Evolutionary conservation across 225 moss, liverwort and hornwort genomes (phyloP).

Genomic region (Marchantia paleacea): DNA sequence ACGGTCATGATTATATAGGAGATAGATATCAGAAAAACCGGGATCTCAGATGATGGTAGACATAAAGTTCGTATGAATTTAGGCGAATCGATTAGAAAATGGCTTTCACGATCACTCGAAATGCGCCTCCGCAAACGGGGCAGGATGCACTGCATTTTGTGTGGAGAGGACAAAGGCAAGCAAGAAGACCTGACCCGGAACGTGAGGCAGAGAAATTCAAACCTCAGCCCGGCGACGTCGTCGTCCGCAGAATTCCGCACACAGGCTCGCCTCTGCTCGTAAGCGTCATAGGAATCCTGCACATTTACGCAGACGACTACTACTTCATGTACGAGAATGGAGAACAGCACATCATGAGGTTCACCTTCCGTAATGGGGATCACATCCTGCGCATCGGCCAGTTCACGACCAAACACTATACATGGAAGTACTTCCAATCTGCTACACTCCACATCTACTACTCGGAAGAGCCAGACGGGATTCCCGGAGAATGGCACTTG

Average conservation of each 20-base stretch:
- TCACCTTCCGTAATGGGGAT: conserved; percentile 7
- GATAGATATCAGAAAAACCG: no score
- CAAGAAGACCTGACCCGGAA: no score
- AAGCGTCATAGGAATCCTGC: conserved; percentile 1
- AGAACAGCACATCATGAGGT: neutral
- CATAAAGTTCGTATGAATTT: no score
- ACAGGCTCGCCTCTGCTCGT: no score
- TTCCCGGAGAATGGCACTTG: neutral
- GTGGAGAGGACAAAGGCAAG: no score
- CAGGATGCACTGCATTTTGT: no score
- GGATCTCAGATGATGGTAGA: no score
- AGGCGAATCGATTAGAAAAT: no score
- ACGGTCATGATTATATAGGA: no score
- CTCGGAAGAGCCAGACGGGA: neutral
- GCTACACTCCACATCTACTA: neutral
- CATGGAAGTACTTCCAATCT: neutral
- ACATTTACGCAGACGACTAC: conserved; percentile 1
- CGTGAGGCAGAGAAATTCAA: neutral
- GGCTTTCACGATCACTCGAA: no score
- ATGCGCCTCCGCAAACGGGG: no score
- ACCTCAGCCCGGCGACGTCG: conserved; percentile 7
- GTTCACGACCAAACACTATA: neutral
- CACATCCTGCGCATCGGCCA: neutral
- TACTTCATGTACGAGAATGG: conserved; percentile 2
- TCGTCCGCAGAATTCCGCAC: neutral